Conservation (phyloP, 768 basidiomycete genomes). For the Boletus pseudopeckii region DNA sequence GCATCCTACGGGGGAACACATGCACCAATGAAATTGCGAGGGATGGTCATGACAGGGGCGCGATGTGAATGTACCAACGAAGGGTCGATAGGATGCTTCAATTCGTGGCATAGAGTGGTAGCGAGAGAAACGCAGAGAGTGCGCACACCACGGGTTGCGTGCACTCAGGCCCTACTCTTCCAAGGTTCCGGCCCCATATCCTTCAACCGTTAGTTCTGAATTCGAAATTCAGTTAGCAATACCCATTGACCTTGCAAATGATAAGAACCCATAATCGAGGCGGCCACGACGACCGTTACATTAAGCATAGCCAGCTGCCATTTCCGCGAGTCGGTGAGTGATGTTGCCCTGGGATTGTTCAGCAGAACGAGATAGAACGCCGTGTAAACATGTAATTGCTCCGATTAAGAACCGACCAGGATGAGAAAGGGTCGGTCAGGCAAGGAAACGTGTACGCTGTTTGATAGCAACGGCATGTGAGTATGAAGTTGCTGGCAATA, state of each 20-base stretch:
- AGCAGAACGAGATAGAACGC: background rate
- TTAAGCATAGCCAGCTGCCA: slow-evolving; percentile 18
- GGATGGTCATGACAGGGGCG: background rate
- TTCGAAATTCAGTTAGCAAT: slow-evolving; percentile 8
- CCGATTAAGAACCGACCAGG: slow-evolving; percentile 3
- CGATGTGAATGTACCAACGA: background rate
- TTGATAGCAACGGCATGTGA: slow-evolving; percentile 7
- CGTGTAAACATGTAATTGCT: slow-evolving; percentile 3
- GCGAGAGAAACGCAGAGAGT: background rate
- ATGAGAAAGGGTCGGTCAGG: slow-evolving; percentile 2
- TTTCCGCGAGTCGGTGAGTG: slow-evolving; percentile 12
- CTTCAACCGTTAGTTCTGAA: background rate
- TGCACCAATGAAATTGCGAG: background rate
- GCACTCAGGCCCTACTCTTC: background rate
- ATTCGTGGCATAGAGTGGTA: background rate
- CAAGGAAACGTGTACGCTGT: slow-evolving; percentile 1
- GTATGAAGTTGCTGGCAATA: background rate
- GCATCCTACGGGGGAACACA: background rate
- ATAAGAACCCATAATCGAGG: background rate
- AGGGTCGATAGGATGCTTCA: background rate
- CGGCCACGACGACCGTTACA: background rate
- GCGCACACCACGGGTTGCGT: too few relatives aligned
- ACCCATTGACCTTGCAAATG: slow-evolving; percentile 2
- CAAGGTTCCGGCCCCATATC: background rate
- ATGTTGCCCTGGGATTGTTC: background rate